These are phyloP conservation scores for Penicillium robsamsonii DNA, from an alignment of 495 filamentous ascomycete species.

Conservation along the genomic window DNA sequence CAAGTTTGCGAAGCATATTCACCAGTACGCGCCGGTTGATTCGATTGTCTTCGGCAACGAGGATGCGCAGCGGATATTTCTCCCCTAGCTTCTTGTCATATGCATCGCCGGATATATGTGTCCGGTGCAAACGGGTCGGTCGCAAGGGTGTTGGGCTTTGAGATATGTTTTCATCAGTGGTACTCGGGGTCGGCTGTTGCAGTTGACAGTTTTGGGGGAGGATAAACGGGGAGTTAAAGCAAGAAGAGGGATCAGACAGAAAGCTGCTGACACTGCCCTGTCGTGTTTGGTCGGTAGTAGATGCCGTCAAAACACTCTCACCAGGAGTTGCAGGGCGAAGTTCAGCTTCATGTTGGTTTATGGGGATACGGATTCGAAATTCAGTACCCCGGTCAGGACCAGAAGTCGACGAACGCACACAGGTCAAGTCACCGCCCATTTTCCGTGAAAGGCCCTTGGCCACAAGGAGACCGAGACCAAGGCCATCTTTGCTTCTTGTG, in stretches of 20 bases:
- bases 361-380: slow-evolving; percentile 70
- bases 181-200: slow-evolving; percentile 37
- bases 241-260: slow-evolving; percentile 21
- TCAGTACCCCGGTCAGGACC: slow-evolving; percentile 68
- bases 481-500: slow-evolving; percentile 67
- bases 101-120: slow-evolving; percentile 27
- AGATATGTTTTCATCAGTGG: slow-evolving; percentile 32
- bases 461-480: slow-evolving; percentile 72
- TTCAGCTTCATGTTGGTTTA: slow-evolving; percentile 49
- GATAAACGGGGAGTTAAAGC: slow-evolving; percentile 21
- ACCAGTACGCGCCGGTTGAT: slow-evolving; percentile 75
- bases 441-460: slow-evolving; percentile 74
- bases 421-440: slow-evolving; percentile 71
- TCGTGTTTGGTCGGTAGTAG: slow-evolving; percentile 22
- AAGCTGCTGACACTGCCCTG: slow-evolving; percentile 27
- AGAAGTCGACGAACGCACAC: slow-evolving; percentile 64
- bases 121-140: slow-evolving; percentile 17
- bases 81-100: slow-evolving; percentile 51
- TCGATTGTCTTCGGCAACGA: slow-evolving; percentile 78
- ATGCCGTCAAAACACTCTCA: slow-evolving; percentile 29
- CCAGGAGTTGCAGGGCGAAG: slow-evolving; percentile 42
- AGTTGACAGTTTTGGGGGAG: slow-evolving; percentile 24
- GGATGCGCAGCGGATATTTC: slow-evolving; percentile 63
- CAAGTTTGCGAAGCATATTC: slow-evolving; percentile 67
- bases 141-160: slow-evolving; percentile 29